phyloP scores from a whole-genome alignment of 192 early-diverging fungal species.

The Powellomyces hirtus region DNA sequence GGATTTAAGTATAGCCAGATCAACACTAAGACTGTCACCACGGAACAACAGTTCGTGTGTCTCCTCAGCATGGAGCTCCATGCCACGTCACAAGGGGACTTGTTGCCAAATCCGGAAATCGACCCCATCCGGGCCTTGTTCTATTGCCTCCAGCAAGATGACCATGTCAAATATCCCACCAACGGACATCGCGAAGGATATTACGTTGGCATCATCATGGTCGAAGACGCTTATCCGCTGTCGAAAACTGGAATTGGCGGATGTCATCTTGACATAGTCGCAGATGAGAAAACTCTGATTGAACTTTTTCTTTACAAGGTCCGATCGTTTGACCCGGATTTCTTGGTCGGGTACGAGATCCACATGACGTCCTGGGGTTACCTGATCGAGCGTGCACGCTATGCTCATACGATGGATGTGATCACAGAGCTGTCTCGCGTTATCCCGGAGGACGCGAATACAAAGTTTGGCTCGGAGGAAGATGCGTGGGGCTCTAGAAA shows the following conservation, averaged over 20 bases:
- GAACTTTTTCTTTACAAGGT: slow-evolving; percentile 53
- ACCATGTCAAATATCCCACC: slow-evolving; percentile 26
- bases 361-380: slow-evolving; percentile 90
- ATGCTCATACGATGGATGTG: slow-evolving; percentile 44
- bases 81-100: slow-evolving; percentile 30
- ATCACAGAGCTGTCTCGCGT: slow-evolving; percentile 49
- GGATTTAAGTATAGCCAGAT: slow-evolving; percentile 64
- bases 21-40: slow-evolving; percentile 40
- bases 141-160: slow-evolving; percentile 65
- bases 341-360: slow-evolving; percentile 85
- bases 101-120: slow-evolving; percentile 66
- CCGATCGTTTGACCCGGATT: slow-evolving; percentile 73
- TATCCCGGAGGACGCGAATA: slow-evolving; percentile 24
- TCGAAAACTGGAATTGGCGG: slow-evolving; percentile 4
- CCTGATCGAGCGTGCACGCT: slow-evolving; percentile 54
- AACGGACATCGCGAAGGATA: slow-evolving; percentile 55
- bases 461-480: slow-evolving; percentile 37
- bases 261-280: slow-evolving; percentile 36
- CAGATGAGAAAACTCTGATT: slow-evolving; percentile 63
- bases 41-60: slow-evolving; percentile 43
- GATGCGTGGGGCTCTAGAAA: slow-evolving; percentile 63
- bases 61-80: slow-evolving; percentile 68
- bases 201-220: slow-evolving; percentile 54
- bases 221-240: slow-evolving; percentile 23
- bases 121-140: slow-evolving; percentile 65